Base-by-base conservation (phyloP, 129 eudicot genomes). In the Lactuca sativa region DNA sequence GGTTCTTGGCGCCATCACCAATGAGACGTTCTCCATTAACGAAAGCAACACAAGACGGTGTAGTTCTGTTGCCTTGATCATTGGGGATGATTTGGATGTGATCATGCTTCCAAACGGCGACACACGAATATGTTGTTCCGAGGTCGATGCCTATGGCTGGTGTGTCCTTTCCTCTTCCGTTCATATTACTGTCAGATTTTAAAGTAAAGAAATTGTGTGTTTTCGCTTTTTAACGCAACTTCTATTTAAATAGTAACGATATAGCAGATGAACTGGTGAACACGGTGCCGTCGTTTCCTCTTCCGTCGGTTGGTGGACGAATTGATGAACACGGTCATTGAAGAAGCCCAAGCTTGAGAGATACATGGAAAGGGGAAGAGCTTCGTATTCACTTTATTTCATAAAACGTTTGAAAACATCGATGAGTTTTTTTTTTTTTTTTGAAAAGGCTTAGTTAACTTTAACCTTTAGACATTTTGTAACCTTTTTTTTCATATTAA, bases 1-100 rank as follows among this genome's bases (percentile, higher is more conserved):
- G 67, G 6, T 71, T 71, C 43, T 59, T 71, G 14, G 75, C 75
- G 25, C 59, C 75, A 31, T 71, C 75, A 5, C 75, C 75, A 13
- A 71, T 4, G 12, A 71, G 48, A 59, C 49, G 67, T 17, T 70
- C 59, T 30, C 5, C 18, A 59, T 71, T 48, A 31, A 6, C 12
- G 53, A 73, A 73, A 38, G 70, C 77, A 52, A 73, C 70, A 49
- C 0, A 17, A 0, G 77, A 73, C 0, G 77, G 77, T 16, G 77
- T 73, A 25, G 69, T 62, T 53, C 70, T 36, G 77, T 73, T 73
- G 43, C 70, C 77, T 62, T 73, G 77, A 53, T 73, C 77, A 18
- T 73, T 73, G 2, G 70, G 70, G 8, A 73, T 62, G 69, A 73
- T 73, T 43, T 73, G 70, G 1, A 73, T 6, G 7, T 61, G 77